These are phyloP conservation scores for Suillus luteus DNA, from an alignment of 768 basidiomycete species.

Conservation along the genomic window DNA sequence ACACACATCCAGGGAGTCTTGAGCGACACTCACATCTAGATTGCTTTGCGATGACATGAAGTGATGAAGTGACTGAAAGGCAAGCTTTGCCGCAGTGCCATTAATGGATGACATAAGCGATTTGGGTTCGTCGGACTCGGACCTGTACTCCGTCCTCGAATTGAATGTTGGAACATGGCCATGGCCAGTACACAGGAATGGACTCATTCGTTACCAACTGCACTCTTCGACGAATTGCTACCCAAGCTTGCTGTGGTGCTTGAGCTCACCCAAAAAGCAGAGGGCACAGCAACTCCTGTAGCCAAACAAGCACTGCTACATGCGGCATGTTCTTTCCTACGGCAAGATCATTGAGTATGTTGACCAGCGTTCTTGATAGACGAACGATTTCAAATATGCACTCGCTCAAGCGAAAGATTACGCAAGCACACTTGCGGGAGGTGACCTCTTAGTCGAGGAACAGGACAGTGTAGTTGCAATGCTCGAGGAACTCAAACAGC, in stretches of 20 bases:
- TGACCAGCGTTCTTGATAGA: constrained; percentile 41
- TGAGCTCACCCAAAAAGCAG: constrained; percentile 57
- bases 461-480: constrained; percentile 73
- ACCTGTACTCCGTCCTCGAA: not conserved
- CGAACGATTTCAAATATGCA: constrained; percentile 67
- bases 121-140: not conserved
- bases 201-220: constrained; percentile 37
- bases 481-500: constrained; percentile 62
- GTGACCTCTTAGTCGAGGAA: constrained; percentile 66
- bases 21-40: constrained; percentile 44
- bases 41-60: constrained; percentile 46
- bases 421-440: constrained; percentile 63
- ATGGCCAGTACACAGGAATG: constrained; percentile 2
- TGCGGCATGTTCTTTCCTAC: constrained; percentile 47
- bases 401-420: constrained; percentile 61
- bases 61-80: not conserved
- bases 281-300: constrained; percentile 55
- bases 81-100: not conserved
- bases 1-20: not conserved
- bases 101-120: constrained; percentile 13
- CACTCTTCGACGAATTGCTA: constrained; percentile 57
- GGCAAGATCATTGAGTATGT: not conserved
- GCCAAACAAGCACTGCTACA: constrained; percentile 68
- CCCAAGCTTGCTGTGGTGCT: constrained; percentile 62
- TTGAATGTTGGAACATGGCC: constrained; percentile 3